Evolutionary conservation across 2,329 filamentous ascomycete species (phyloP), one percentile per base, ranked within the genome.

Genomic region (Thermoascus crustaceus): DNA sequence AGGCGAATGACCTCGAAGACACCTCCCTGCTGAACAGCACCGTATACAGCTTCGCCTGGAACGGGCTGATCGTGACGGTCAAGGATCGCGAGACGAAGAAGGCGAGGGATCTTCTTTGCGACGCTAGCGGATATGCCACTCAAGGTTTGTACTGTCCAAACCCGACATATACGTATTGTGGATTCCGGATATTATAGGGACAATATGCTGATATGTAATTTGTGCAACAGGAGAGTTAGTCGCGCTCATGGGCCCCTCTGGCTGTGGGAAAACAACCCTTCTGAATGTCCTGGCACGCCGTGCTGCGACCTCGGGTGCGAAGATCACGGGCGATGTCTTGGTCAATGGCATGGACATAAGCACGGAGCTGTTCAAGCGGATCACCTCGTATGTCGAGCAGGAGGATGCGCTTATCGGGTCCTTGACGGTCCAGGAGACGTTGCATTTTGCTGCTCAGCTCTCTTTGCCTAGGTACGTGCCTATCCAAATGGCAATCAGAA

Each of bases 381-480:
- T 89, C 32, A 81, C 75, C 36, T 77, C 77, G 30, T 93, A 87
- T 52, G 86, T 93, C 14, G 86, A 94, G 64, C 86, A 94, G 57
- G 85, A 93, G 45, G 86, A 94, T 65, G 80, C 84, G 1, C 69
- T 93, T 8, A 82, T 89, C 33, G 86, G 85, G 4, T 81, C 81
- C 0, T 66, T 93, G 44, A 93, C 85, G 0, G 83, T 89, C 6
- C 69, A 73, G 18, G 86, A 93, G 64, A 93, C 85, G 0, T 63
- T 94, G 41, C 65, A 78, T 43, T 93, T 93, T 56, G 81, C 84
- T 0, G 82, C 85, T 0, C 73, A 80, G 18, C 72, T 93, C 3
- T 61, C 78, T 41, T 48, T 81, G 47, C 58, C 72, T 1, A 69
- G 66, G 74, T 75, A 59, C n/a, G n/a, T n/a, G n/a, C n/a, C n/a